Base-by-base conservation (phyloP, 495 filamentous ascomycete genomes). In the Penicillium mononematosum region DNA sequence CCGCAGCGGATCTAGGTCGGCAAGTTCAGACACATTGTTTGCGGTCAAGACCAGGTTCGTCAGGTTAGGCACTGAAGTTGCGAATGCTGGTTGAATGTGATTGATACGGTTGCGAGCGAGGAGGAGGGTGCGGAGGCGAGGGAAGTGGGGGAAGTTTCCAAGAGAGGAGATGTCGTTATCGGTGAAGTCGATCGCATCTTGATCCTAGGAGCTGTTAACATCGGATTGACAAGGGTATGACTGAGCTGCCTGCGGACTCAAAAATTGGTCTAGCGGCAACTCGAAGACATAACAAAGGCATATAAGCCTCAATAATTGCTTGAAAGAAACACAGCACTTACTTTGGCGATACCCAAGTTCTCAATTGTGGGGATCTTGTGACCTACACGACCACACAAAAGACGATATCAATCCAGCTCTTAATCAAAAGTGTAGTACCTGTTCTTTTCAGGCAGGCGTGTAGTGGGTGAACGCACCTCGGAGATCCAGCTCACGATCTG, bases 321-420 rank as follows among this genome's bases (percentile, higher is more conserved):
- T 31, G 10, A 29, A 14, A 12, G 11, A 20, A 32, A 48, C 27
- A 17, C 43, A 62, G 57, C 51, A 62, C 66, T 63, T 73, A 96
- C 92, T 60, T 90, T 91, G 54, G 94, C 93, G 71, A 92, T 88
- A 81, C 94, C 95, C 74, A 99, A 72, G 71, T 99, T 99, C 84
- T 99, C 95, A 78, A 98, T 97, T 22, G 88, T 83, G 66, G 94
- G 91, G 67, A 99, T 97, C 77, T 96, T 92, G 77, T 97, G 95
- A 74, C 94, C 94, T 98, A 83, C 79, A 86, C 69, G 69, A 73
- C 70, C 67, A 71, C 70, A 63, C 59, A 72, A 68, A 77, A 78
- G 68, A 77, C 78, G 85, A 85, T 89, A 90, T 92, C 85, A 95
- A 93, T 83, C 82, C 76, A 87, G 88, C 83, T 87, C 87, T 77